A percentile compares a stretch with the other conserved stretches of the same genome.
phyloP scores from a whole-genome alignment of 306 rosid species.

The Hippophae tibetana region DNA sequence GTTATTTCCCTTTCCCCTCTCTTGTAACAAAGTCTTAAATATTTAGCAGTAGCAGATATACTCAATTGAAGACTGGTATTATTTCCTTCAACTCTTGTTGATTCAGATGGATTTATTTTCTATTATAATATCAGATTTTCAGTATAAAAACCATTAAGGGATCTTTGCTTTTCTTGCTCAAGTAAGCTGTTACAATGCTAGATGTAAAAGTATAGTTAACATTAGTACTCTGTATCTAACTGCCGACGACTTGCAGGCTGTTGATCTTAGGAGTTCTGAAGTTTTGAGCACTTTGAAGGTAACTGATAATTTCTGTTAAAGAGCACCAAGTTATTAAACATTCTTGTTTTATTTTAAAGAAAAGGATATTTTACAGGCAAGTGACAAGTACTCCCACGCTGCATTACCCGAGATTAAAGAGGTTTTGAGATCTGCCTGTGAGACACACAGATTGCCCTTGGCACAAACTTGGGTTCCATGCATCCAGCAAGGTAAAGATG shows the following conservation, averaged over 20 bases:
- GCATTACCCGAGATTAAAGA: slow-evolving; percentile 65
- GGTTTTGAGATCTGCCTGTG: slow-evolving; percentile 70
- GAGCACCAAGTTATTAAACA: slow-evolving; percentile 9
- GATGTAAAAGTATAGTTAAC: slow-evolving; percentile 6
- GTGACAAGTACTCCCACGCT: slow-evolving; percentile 44
- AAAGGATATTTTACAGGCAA: slow-evolving; percentile 37
- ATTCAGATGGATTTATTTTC: neutral
- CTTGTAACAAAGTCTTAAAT: no score
- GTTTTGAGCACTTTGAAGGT: slow-evolving; percentile 33
- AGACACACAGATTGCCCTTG: slow-evolving; percentile 69
- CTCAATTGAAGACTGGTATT: no score
- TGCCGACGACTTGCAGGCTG: slow-evolving; percentile 55
- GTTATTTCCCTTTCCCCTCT: no score
- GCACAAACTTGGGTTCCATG: slow-evolving; percentile 93
- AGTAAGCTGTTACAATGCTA: slow-evolving; percentile 7
- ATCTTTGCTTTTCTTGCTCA: slow-evolving; percentile 7
- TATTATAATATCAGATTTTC: neutral
- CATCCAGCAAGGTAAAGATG: slow-evolving; percentile 66
- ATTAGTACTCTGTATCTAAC: slow-evolving; percentile 24
- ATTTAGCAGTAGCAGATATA: no score
- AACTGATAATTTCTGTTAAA: slow-evolving; percentile 39
- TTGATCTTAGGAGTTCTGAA: slow-evolving; percentile 63
- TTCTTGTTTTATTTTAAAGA: slow-evolving; percentile 14
- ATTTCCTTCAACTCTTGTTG: neutral
- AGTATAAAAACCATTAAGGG: slow-evolving; percentile 4